A percentile compares a stretch with the other conserved stretches of the same genome.
phyloP scores from a whole-genome alignment of 2,329 filamentous ascomycete species.

The Chrysoporthe deuterocubensis region DNA sequence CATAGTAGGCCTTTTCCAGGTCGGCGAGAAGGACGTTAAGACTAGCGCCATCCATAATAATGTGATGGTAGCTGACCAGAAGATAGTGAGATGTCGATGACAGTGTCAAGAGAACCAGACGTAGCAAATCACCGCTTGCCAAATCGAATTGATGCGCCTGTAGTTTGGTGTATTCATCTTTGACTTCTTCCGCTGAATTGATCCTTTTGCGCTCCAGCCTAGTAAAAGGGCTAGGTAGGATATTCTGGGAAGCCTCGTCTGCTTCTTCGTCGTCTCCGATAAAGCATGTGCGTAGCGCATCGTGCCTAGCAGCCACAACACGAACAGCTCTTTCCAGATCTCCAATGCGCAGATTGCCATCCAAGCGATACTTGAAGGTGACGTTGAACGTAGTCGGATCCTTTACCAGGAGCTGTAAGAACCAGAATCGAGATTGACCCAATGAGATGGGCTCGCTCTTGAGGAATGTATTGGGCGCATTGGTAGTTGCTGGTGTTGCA shows the following conservation, averaged over 20 bases:
- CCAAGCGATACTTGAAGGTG: constrained; percentile 37
- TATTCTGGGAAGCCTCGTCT: constrained; percentile 31
- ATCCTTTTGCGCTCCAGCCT: constrained; percentile 35
- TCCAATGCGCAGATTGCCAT: constrained; percentile 33
- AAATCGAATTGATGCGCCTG: constrained; percentile 43
- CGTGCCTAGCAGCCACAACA: constrained; percentile 37
- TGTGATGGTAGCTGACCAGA: constrained; percentile 38
- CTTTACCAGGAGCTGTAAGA: constrained; percentile 37
- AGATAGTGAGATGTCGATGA: constrained; percentile 42
- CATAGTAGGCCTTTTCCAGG: constrained; percentile 17
- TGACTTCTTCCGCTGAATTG: constrained; percentile 32
- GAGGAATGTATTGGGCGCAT: constrained; percentile 8
- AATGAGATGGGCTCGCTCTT: constrained; percentile 39
- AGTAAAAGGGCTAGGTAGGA: constrained; percentile 29
- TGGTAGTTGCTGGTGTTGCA: constrained; percentile 5
- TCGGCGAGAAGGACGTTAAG: constrained; percentile 15
- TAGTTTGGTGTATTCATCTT: constrained; percentile 32
- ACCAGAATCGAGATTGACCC: constrained; percentile 46
- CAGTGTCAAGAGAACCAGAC: constrained; percentile 41
- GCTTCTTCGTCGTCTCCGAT: constrained; percentile 30
- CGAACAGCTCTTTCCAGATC: constrained; percentile 41
- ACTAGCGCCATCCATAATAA: constrained; percentile 20
- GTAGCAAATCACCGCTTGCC: constrained; percentile 39
- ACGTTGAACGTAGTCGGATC: constrained; percentile 47
- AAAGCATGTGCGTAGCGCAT: constrained; percentile 41